Base-by-base conservation (phyloP, 768 basidiomycete genomes). In the Flagelloscypha sp. region DNA sequence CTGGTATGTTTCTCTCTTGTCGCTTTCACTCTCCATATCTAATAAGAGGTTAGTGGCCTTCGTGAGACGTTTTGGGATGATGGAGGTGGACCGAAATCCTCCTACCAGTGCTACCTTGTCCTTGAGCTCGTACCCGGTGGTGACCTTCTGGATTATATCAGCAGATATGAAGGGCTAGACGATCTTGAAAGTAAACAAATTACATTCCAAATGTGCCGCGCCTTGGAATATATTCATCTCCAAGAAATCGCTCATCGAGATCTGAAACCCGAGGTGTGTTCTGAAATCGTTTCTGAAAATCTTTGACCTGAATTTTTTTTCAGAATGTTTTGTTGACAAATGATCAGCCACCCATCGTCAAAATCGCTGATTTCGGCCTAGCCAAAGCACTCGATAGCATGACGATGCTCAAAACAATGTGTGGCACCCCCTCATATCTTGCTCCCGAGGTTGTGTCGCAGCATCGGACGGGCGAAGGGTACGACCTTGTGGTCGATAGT, bases 401-500 rank as follows among this genome's bases (percentile, higher is more conserved):
- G 45, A 88, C 84, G 0, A 81, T 84, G 72, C 59, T 89, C 9
- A 70, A 85, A 76, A 94, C 93, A 0, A 88, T 93, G 84, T 97
- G 94, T 48, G 94, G 94, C 4, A 99, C 95, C 0, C 94, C 94
- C 0, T 79, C 76, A 45, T 97, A 97, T 54, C 77, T 95, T 5
- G 92, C 90, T 1, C 89, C 89, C 1, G 93, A 97, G 47, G 88
- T 99, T 21, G 84, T 97, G 32, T 62, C 61, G 42, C 79, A 82
- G 43, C 33, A 49, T 4, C 56, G 66, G 28, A 63, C 70, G 27
- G 58, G 66, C 19, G 62, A 74, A 37, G 93, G 92, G 3, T 98
- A 99, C 50, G 80, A 84, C 49, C 74, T 80, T 38, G 62, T 84
- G 13, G 95, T 98, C 33, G 95, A 99, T 52, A 89, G 87, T 43